These are phyloP conservation scores for Globisporangium emineosum DNA, from an alignment of 352 stramenopile species.

Conservation along the genomic window DNA sequence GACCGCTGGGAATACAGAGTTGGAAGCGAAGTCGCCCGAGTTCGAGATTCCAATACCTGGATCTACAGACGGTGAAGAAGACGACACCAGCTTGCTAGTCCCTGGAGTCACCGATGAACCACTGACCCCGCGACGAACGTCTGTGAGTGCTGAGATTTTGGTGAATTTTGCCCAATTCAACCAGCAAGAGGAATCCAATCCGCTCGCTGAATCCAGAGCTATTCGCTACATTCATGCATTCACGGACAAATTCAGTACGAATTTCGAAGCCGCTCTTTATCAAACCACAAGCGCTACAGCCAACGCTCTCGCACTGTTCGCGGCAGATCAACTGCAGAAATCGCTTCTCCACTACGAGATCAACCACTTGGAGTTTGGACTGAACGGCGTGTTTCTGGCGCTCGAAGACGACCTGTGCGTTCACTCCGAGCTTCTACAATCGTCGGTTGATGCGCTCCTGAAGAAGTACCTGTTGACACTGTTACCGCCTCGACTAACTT, in stretches of 20 bases:
- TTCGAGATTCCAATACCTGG: neutral
- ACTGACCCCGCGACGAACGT: neutral
- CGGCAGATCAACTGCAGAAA: slow-evolving; percentile 11
- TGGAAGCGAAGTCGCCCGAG: neutral
- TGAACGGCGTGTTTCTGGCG: slow-evolving; percentile 16
- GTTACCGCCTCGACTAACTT: neutral
- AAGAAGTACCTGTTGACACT: slow-evolving; percentile 4
- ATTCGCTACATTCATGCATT: neutral
- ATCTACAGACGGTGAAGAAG: neutral
- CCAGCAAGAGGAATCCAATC: neutral
- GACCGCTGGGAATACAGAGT: neutral
- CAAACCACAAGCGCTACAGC: neutral
- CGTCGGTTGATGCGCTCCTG: neutral
- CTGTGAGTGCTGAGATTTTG: neutral
- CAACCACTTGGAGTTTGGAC: slow-evolving; percentile 11
- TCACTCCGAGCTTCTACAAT: neutral
- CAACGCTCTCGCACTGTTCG: slow-evolving; percentile 2
- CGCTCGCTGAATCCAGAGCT: neutral
- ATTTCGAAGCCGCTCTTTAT: slow-evolving; percentile 6
- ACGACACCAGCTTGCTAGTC: neutral
- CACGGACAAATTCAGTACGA: neutral
- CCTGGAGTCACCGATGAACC: neutral
- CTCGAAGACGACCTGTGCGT: slow-evolving; percentile 12
- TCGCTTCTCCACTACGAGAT: slow-evolving; percentile 15
- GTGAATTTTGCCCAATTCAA: neutral